Base-by-base conservation (phyloP, 1,139 yeast genomes). In the Groenewaldozyma auringiensis region DNA sequence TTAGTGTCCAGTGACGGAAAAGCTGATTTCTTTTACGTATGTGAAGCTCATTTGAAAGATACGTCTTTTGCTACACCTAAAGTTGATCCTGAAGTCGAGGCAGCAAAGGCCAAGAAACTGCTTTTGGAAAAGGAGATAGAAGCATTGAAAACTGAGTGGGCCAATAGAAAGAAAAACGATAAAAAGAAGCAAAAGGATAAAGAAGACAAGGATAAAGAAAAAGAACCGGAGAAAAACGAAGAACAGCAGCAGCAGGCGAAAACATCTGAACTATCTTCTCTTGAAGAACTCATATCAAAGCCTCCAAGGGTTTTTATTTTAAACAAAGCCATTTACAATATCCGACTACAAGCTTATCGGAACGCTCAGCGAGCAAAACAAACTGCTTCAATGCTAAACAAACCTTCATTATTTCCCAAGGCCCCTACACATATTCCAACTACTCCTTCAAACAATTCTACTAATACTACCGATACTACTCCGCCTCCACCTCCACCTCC, bases 1-100 rank as follows among this genome's bases (percentile, higher is more conserved):
- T 64, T 84, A 33, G 71, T 81, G n/a, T 69, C 80, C 2, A 64
- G 59, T 18, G 72, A 67, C 47, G 71, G 71, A 9, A 54, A 59
- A 40, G 55, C 70, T 2, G 92, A 83, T 60, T 83, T 79, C 69
- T 81, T 85, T 60, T 83, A 82, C 59, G 70, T 77, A 1, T 85
- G 94, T 60, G 75, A 72, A 21, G 55, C 69, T n/a, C 94, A 84
- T 63, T 62, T 84, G 41, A 63, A 62, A 16, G 94, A 84, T 56
- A 62, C 70, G 1, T 69, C 72, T n/a, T 83, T 83, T 63, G 87
- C 84, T 2, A 62, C 64, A 1, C 78, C 84, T 0, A 56, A 73
- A 1, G 66, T 69, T 34, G 73, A 72, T 9, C 67, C 70, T 1
- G 78, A 70, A 8, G 81, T 78, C 51, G 58, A 65, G 3, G 68